These are phyloP conservation scores for Eucalyptus viminalis DNA, from an alignment of 345 rosid genomes.

Conservation along the genomic window DNA sequence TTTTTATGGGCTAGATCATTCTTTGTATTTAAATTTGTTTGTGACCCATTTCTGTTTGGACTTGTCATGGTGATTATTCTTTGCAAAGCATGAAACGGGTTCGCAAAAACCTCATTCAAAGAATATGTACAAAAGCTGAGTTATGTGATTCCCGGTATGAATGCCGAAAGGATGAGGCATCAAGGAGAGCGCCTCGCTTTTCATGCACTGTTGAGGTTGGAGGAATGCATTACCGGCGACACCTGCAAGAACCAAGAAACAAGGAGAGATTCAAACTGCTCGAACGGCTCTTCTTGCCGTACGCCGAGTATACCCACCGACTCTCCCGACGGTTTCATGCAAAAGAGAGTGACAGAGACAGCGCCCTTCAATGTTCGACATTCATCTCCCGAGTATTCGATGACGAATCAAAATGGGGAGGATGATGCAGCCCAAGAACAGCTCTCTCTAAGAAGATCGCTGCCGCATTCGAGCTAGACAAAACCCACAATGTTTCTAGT, in stretches of 20 bases:
- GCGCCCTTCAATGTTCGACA: conserved; percentile 1
- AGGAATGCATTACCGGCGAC: conserved; percentile 67
- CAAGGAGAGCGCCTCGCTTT: conserved; percentile 20
- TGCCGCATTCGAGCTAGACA: no score
- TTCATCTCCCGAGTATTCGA: no score
- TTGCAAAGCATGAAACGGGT: conserved; percentile 18
- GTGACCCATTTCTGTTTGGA: no score
- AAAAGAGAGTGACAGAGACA: conserved; percentile 38
- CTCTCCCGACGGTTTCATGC: conserved; percentile 54
- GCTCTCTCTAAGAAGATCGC: conserved; percentile 12
- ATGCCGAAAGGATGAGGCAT: conserved; percentile 32
- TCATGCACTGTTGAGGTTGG: conserved; percentile 75
- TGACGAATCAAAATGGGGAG: no score
- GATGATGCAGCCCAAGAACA: no score
- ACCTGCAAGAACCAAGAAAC: conserved; percentile 58
- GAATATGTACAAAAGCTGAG: conserved; percentile 95
- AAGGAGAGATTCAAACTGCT: conserved; percentile 92
- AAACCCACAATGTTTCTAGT: no score
- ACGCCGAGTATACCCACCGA: conserved; percentile 18
- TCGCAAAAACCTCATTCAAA: conserved; percentile 81
- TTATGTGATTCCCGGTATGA: conserved; percentile 54
- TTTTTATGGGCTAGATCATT: no score
- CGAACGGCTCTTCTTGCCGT: conserved; percentile 80
- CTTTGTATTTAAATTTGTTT: no score
- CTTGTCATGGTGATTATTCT: no score